phyloP scores from a whole-genome alignment of 345 rosid species.

The Stellera chamaejasme region DNA sequence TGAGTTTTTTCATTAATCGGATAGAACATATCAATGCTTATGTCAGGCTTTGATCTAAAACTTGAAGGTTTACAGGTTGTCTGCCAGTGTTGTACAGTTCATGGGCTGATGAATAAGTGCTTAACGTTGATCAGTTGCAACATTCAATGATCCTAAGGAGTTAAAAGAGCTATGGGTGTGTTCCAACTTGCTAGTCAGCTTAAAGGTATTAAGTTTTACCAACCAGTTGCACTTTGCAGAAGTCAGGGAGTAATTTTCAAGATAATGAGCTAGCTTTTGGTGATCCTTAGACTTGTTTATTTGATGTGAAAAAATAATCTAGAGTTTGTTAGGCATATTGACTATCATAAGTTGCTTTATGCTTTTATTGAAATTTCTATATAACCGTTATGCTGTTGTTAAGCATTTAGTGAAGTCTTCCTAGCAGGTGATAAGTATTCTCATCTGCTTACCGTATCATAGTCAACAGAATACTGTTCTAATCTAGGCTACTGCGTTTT shows the following conservation, averaged over 20 bases:
- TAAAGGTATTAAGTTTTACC: constrained; percentile 28
- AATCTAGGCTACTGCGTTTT: too few relatives aligned
- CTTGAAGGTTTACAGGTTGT: constrained; percentile 18
- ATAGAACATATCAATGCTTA: neutral
- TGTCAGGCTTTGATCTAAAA: constrained; percentile 5
- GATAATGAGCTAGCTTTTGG: too few relatives aligned
- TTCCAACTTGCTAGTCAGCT: constrained; percentile 26
- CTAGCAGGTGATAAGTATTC: too few relatives aligned
- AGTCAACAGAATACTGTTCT: too few relatives aligned
- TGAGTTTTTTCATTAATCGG: neutral
- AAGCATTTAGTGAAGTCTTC: too few relatives aligned
- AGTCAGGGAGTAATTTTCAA: neutral
- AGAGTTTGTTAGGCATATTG: too few relatives aligned
- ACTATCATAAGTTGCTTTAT: too few relatives aligned
- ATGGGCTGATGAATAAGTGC: constrained; percentile 13
- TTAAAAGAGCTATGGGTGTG: constrained; percentile 42
- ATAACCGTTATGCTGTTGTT: too few relatives aligned
- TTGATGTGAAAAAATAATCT: too few relatives aligned
- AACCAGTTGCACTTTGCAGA: constrained; percentile 4
- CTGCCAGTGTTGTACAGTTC: constrained; percentile 9
- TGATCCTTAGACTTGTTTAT: too few relatives aligned
- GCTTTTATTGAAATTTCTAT: too few relatives aligned
- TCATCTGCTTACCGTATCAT: too few relatives aligned
- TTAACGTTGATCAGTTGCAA: constrained; percentile 20
- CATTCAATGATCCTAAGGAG: constrained; percentile 44